Evolutionary conservation across 805 yeast species (phyloP), one percentile per base, ranked within the genome.

Genomic region (Zygosaccharomyces lentus): DNA sequence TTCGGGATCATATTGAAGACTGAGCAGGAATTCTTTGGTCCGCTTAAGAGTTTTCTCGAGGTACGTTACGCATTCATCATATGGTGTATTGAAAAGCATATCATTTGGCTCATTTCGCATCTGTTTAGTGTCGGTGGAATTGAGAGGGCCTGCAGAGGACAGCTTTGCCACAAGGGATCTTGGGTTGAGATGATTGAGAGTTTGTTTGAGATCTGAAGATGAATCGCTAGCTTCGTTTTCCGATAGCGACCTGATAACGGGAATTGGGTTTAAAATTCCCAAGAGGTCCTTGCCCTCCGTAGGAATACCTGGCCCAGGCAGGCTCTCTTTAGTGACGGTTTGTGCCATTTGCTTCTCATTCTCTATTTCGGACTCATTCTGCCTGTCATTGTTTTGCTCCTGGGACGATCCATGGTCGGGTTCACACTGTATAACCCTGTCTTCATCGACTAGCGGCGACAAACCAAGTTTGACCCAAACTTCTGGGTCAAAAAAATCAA

Each of bases 401-500:
- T 19, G 21, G 24, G 32, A 16, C 2, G 39, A 9, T 27, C 24
- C 34, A 10, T 6, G 30, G 13, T 43, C 39, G 4, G 26, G 9
- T 7, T 38, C 15, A 4, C 17, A 25, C 13, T 38, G 24, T 3
- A 38, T 2, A 2, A 38, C 25, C 26, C 72, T 54, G 6, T 61
- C 64, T 30, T 68, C 50, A 24, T 70, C 62, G 1, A 87, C 93
- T 40, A 87, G 67, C 0, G 96, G 96, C 25, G 84, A 82, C 32
- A 89, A 65, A 41, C 82, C 80, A 57, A 83, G 81, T 51, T 82
- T 76, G 8, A 77, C 80, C 97, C 97, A 90, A 12, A 78, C 77
- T 7, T 87, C 75, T 1, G 87, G 84, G 56, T 90, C 82, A 58
- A 84, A 90, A 56, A 77, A 87, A 69, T 90, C 96, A 17, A 88